phyloP scores from a whole-genome alignment of 177 flowering plant genomes.

The Vitis hybrid region DNA sequence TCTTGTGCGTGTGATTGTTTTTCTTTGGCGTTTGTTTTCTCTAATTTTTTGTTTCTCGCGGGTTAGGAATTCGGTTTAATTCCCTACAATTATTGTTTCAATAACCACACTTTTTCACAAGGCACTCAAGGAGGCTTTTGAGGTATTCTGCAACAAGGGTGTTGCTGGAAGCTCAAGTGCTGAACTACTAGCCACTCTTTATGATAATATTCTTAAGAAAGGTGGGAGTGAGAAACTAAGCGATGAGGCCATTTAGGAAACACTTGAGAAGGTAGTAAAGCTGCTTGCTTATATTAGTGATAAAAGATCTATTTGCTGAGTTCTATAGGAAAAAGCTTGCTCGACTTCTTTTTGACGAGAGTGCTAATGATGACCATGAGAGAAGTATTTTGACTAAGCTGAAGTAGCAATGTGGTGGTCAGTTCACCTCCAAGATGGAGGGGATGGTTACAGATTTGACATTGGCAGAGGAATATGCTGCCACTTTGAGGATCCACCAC shows the following conservation, averaged over 20 bases:
- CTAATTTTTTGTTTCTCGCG: too few relatives aligned
- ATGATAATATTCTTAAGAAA: conserved; percentile 94
- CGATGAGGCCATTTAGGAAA: conserved; percentile 97
- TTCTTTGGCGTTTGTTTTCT: too few relatives aligned
- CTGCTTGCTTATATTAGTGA: conserved; percentile 94
- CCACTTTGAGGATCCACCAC: too few relatives aligned
- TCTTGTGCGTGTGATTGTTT: too few relatives aligned
- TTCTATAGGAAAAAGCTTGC: conserved; percentile 98
- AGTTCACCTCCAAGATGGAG: conserved; percentile 98
- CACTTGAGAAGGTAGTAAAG: conserved; percentile 96
- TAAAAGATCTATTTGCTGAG: conserved; percentile 88
- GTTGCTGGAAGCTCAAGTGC: conserved; percentile 97
- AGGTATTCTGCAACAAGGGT: conserved; percentile 91
- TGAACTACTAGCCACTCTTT: conserved; percentile 90
- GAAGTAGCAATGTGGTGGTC: conserved; percentile 97
- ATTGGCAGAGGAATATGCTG: too few relatives aligned
- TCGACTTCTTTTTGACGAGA: conserved; percentile 84
- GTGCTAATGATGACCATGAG: conserved; percentile 98
- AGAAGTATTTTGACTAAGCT: conserved; percentile 89
- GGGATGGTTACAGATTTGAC: too few relatives aligned
- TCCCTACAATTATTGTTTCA: conserved; percentile 80
- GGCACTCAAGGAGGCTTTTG: conserved; percentile 98
- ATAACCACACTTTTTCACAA: conserved; percentile 85
- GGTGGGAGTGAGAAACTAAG: conserved; percentile 97
- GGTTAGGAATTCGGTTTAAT: too few relatives aligned